phyloP scores from a whole-genome alignment of 352 stramenopile genomes.

The Hyaloperonospora arabidopsidis region DNA sequence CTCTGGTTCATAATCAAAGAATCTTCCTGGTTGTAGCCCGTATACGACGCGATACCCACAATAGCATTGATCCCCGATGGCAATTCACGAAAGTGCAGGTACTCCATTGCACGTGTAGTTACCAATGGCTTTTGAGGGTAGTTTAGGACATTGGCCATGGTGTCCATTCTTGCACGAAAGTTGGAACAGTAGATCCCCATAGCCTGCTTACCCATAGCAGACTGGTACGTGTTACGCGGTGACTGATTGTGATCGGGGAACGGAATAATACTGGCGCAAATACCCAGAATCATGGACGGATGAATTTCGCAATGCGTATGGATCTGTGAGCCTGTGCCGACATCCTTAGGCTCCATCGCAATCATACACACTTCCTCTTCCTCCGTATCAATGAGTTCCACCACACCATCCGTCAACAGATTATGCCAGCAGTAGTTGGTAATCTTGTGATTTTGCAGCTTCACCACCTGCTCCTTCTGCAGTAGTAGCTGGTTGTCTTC shows the following conservation, averaged over 20 bases:
- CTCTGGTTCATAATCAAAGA: constrained; percentile 99
- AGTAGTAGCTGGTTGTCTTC: constrained; percentile 93
- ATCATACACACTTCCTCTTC: constrained; percentile 99
- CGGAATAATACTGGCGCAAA: constrained; percentile 99
- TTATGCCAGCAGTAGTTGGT: constrained; percentile 86
- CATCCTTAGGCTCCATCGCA: constrained; percentile 96
- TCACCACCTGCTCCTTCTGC: constrained; percentile 96
- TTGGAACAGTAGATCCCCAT: constrained; percentile 99
- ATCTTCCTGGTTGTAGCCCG: constrained; percentile 99
- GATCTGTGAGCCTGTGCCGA: constrained; percentile 85
- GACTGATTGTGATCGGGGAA: constrained; percentile 99
- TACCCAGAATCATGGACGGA: constrained; percentile 98
- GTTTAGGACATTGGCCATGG: constrained; percentile 98
- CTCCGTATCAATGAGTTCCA: constrained; percentile 98
- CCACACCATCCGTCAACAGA: constrained; percentile 89
- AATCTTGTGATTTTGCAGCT: constrained; percentile 88
- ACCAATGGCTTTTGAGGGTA: constrained; percentile 99
- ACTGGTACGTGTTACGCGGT: constrained; percentile 99
- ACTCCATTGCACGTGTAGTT: constrained; percentile 98
- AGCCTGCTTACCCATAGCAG: constrained; percentile 99
- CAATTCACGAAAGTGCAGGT: constrained; percentile 97
- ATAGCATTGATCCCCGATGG: constrained; percentile 98
- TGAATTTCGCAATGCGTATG: constrained; percentile 99
- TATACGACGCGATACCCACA: constrained; percentile 81
- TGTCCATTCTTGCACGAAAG: constrained; percentile 99